phyloP scores from a whole-genome alignment of 495 filamentous ascomycete genomes.

The Talaromyces stipitatus region DNA sequence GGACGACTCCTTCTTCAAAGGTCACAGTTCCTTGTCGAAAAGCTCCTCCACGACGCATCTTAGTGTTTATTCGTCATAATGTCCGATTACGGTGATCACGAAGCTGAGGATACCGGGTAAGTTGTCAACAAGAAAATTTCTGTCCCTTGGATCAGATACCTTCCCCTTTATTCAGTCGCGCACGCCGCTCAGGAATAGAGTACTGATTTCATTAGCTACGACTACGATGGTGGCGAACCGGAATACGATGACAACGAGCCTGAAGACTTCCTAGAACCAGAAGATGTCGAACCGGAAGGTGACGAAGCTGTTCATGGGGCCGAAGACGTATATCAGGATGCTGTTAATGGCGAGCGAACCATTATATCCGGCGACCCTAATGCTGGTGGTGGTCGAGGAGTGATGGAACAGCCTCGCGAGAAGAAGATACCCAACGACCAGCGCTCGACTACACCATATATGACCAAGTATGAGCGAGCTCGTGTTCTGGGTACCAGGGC shows the following conservation, averaged over 20 bases:
- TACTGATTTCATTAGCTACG: slow-evolving; percentile 31
- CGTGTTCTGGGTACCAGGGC: slow-evolving; percentile 88
- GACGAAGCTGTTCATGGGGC: slow-evolving; percentile 38
- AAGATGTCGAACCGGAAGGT: slow-evolving; percentile 31
- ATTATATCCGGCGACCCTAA: slow-evolving; percentile 70
- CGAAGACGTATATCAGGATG: slow-evolving; percentile 43
- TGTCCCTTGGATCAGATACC: not conserved
- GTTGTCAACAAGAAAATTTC: slow-evolving; percentile 3
- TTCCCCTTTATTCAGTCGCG: not conserved
- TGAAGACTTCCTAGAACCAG: slow-evolving; percentile 44
- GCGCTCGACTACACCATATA: slow-evolving; percentile 90
- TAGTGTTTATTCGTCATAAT: slow-evolving; percentile 38
- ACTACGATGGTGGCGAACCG: slow-evolving; percentile 52
- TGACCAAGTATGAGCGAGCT: slow-evolving; percentile 98
- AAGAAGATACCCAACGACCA: slow-evolving; percentile 88
- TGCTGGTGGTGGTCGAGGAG: slow-evolving; percentile 44
- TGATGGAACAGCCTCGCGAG: slow-evolving; percentile 61
- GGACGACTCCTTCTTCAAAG: not conserved
- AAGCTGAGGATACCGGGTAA: slow-evolving; percentile 48
- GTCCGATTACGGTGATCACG: slow-evolving; percentile 79
- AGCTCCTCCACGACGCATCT: not conserved
- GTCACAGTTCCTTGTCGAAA: not conserved
- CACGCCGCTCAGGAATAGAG: not conserved
- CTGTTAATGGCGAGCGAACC: slow-evolving; percentile 47
- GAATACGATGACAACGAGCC: slow-evolving; percentile 60